Evolutionary conservation across 2,329 filamentous ascomycete genomes (phyloP).

Genomic region (Myriosclerotinia curreyana): DNA sequence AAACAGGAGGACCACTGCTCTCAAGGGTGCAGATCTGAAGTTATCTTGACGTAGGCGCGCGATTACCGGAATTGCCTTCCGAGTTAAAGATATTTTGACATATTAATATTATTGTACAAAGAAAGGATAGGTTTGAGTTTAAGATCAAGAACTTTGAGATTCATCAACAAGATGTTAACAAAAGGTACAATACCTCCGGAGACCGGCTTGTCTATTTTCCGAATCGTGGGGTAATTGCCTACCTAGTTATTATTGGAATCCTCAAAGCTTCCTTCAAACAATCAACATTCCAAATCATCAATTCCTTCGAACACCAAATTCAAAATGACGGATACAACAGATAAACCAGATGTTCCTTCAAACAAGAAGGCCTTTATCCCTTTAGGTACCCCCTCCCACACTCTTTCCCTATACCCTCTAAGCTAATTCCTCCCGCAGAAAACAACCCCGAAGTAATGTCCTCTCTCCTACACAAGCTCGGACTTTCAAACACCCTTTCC

Average conservation of each 20-base stretch:
- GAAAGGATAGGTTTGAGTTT: not conserved
- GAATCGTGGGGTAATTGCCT: slow-evolving; percentile 2
- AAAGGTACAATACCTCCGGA: not conserved
- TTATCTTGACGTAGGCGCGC: not conserved
- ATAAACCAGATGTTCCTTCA: slow-evolving; percentile 38
- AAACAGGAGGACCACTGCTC: no score
- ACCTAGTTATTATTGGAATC: no score
- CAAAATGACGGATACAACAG: slow-evolving; percentile 21
- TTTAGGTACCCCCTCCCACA: slow-evolving; percentile 30
- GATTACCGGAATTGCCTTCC: not conserved
- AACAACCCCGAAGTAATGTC: slow-evolving; percentile 90
- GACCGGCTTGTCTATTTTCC: not conserved
- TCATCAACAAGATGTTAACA: not conserved
- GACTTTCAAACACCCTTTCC: slow-evolving; percentile 69
- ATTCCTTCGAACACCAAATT: not conserved
- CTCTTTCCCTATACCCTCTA: not conserved
- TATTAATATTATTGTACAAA: not conserved
- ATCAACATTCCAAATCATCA: not conserved
- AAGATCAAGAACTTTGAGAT: not conserved
- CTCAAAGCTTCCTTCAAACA: not conserved
- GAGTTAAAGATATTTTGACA: not conserved
- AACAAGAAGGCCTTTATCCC: slow-evolving; percentile 38
- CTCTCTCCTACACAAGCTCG: slow-evolving; percentile 75
- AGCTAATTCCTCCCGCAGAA: slow-evolving; percentile 48
- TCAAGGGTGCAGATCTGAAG: not conserved